A percentile compares a stretch with the other conserved stretches of the same genome.
Evolutionary conservation across 2,329 filamentous ascomycete species (phyloP).

Genomic region (Phoma sp.): DNA sequence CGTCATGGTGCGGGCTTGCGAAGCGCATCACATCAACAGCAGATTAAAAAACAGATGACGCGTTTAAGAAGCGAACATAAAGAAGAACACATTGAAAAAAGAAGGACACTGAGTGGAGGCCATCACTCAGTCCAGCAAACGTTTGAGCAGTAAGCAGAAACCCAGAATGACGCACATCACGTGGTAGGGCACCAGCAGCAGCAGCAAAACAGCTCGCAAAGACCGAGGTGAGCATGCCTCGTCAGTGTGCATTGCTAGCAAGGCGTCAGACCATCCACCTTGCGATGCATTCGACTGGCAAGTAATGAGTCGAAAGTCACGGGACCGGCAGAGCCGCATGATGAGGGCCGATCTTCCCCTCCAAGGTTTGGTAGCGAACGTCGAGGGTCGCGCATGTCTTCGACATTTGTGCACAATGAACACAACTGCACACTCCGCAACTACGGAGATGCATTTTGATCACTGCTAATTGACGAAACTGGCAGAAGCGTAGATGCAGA

Average conservation of each 20-base stretch:
- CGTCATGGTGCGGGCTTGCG: background rate
- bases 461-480: constrained; percentile 33
- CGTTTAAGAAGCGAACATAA: too few species aligned
- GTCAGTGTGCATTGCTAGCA: background rate
- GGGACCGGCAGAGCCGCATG: constrained; percentile 8
- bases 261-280: too few species aligned
- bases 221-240: background rate
- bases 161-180: constrained; percentile 1
- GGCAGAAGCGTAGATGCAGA: constrained; percentile 29
- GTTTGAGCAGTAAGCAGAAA: background rate
- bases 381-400: constrained; percentile 32
- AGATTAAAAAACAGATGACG: too few species aligned
- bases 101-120: too few species aligned
- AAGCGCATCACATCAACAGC: too few species aligned
- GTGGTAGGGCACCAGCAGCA: background rate
- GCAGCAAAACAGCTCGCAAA: background rate
- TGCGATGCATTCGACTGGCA: background rate
- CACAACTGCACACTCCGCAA: constrained; percentile 27
- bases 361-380: constrained; percentile 28
- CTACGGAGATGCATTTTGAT: constrained; percentile 29
- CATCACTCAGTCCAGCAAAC: too few species aligned
- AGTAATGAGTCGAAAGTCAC: background rate
- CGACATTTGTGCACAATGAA: constrained; percentile 30
- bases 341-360: constrained; percentile 7
- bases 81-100: too few species aligned